A percentile compares a stretch with the other conserved stretches of the same genome.
phyloP scores from a whole-genome alignment of 805 yeast genomes.

The Wickerhamomyces kurtzmanii region DNA sequence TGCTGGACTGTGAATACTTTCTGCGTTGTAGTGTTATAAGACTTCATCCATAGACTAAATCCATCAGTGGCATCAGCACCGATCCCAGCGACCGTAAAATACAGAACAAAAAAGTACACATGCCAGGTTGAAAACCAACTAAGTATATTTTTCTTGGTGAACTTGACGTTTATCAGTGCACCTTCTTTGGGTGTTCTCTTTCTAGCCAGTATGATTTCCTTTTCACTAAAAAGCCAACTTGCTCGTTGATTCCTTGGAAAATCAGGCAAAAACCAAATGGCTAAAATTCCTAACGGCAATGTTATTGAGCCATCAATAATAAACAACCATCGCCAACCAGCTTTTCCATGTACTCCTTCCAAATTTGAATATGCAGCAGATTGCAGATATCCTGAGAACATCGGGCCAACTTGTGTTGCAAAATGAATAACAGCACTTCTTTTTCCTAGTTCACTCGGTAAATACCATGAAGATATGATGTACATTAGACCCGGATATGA shows the following conservation, averaged over 20 bases:
- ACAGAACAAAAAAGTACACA: conserved; percentile 2
- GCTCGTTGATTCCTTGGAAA: conserved; percentile 18
- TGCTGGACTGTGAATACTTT: conserved; percentile 3
- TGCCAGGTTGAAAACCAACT: conserved; percentile 4
- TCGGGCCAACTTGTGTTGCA: conserved; percentile 43
- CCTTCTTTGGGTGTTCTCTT: conserved; percentile 4
- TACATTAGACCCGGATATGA: conserved; percentile 40
- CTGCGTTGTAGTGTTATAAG: conserved; percentile 1
- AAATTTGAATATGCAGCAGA: conserved; percentile 14
- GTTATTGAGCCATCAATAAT: conserved; percentile 35
- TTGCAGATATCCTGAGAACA: conserved; percentile 26
- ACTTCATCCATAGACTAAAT: conserved; percentile 5
- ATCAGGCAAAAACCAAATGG: conserved; percentile 13
- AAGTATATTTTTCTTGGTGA: conserved; percentile 1
- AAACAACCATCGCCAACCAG: conserved; percentile 60
- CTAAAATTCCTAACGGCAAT: conserved; percentile 3
- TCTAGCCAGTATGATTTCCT: conserved; percentile 2
- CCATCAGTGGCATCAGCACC: conserved; percentile 1
- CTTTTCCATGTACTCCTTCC: conserved; percentile 31
- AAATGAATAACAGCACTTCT: conserved; percentile 43
- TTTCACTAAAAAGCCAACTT: conserved; percentile 15
- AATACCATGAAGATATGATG: conserved; percentile 37
- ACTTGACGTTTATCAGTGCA: conserved; percentile 1
- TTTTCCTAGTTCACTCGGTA: conserved; percentile 35
- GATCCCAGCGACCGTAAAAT: conserved; percentile 2